A percentile compares a stretch with the other conserved stretches of the same genome.
These are phyloP conservation scores for Penicillium sumatraense DNA, from an alignment of 2,329 filamentous ascomycete genomes.

Conservation along the genomic window DNA sequence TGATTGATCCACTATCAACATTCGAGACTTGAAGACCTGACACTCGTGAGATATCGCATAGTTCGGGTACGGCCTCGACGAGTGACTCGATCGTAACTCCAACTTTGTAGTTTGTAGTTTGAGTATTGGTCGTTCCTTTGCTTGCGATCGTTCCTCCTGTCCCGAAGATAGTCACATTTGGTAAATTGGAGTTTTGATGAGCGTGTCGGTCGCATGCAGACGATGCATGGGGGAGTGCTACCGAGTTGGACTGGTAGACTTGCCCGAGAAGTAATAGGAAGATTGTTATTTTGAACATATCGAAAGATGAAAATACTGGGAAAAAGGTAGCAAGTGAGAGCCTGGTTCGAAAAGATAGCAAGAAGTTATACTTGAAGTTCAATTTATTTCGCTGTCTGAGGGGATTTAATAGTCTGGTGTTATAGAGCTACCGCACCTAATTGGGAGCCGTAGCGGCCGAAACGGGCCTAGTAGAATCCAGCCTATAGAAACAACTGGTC, in stretches of 20 bases:
- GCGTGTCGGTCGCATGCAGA: neutral
- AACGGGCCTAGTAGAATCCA: neutral
- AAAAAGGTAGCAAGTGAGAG: no score
- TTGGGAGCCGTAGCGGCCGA: slow-evolving; percentile 1
- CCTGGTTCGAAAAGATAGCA: no score
- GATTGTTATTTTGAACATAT: neutral
- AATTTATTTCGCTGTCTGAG: no score
- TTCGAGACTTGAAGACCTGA: slow-evolving; percentile 3
- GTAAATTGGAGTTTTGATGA: neutral
- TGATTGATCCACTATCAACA: slow-evolving; percentile 3
- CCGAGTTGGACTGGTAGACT: neutral
- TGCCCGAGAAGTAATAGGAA: neutral
- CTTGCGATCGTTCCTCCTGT: slow-evolving; percentile 4
- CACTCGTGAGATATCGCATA: slow-evolving; percentile 4
- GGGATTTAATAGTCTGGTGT: no score
- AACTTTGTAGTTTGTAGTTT: slow-evolving; percentile 3
- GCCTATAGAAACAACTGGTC: no score
- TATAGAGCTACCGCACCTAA: no score
- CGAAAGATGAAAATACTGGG: neutral
- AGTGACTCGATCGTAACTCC: neutral
- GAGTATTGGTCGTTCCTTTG: neutral
- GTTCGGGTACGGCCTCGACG: slow-evolving; percentile 1
- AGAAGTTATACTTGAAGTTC: no score
- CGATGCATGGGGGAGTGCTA: neutral
- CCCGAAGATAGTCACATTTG: slow-evolving; percentile 3